Evolutionary conservation across 2,329 filamentous ascomycete species (phyloP).

Genomic region (Mycogone perniciosa): DNA sequence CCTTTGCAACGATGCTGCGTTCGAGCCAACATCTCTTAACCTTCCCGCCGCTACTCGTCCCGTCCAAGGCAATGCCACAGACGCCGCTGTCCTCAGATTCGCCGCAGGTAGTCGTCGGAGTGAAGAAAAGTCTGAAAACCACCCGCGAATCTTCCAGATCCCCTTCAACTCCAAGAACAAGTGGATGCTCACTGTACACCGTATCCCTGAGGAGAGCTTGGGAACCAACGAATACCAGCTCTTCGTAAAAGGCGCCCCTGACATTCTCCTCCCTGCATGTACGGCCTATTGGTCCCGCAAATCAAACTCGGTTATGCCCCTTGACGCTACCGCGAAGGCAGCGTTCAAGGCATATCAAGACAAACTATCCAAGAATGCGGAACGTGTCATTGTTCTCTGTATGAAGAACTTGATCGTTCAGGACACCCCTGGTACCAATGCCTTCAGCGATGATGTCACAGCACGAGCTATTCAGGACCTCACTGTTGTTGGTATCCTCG

Average conservation of each 20-base stretch:
- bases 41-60: slow-evolving; percentile 29
- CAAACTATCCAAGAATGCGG: slow-evolving; percentile 34
- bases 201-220: slow-evolving; percentile 21
- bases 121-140: slow-evolving; percentile 16
- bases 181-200: slow-evolving; percentile 39
- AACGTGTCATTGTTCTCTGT: slow-evolving; percentile 38
- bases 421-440: slow-evolving; percentile 40
- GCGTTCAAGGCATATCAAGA: slow-evolving; percentile 34
- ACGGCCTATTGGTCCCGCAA: slow-evolving; percentile 30
- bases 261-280: slow-evolving; percentile 38
- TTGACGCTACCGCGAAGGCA: slow-evolving; percentile 27
- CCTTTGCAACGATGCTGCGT: slow-evolving; percentile 38
- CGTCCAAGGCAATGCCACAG: slow-evolving; percentile 38
- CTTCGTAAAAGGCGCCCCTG: slow-evolving; percentile 48
- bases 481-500: slow-evolving; percentile 46
- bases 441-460: slow-evolving; percentile 44
- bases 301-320: slow-evolving; percentile 25
- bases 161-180: slow-evolving; percentile 48
- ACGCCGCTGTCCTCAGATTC: slow-evolving; percentile 36
- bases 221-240: slow-evolving; percentile 30
- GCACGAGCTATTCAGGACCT: slow-evolving; percentile 34
- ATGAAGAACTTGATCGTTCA: slow-evolving; percentile 28
- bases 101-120: slow-evolving; percentile 22
- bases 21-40: slow-evolving; percentile 32
- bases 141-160: slow-evolving; percentile 32